Conservation (phyloP, 139 green algal species). For the Coelastrella sp. region DNA sequence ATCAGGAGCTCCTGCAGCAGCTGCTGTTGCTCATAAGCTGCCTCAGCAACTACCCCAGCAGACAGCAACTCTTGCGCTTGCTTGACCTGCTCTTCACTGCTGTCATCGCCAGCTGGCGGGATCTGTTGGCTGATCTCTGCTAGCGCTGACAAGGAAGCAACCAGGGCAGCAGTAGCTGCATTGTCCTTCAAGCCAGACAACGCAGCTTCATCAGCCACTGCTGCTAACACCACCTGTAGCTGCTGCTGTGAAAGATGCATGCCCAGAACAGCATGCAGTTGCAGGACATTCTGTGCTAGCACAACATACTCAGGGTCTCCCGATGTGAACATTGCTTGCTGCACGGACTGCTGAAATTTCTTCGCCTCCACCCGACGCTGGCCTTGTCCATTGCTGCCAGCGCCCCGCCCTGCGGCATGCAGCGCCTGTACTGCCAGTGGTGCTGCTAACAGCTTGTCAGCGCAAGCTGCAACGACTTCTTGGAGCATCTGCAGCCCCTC, state of each 20-base stretch:
- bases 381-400: too few relatives aligned
- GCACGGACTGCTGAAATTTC: too few relatives aligned
- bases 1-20: constrained; percentile 39
- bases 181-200: constrained; percentile 1
- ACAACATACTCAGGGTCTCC: neutral
- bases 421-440: neutral
- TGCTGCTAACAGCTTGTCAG: constrained; percentile 2
- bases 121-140: neutral
- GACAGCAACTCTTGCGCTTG: neutral
- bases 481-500: constrained; percentile 13
- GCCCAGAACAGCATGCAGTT: constrained; percentile 20
- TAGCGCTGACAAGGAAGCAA: constrained; percentile 3
- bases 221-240: constrained; percentile 1
- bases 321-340: neutral
- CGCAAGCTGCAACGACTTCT: constrained; percentile 17
- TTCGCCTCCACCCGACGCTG: too few relatives aligned
- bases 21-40: neutral
- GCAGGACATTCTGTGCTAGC: constrained; percentile 23
- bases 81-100: neutral
- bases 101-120: neutral
- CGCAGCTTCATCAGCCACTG: neutral
- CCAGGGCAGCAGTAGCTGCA: constrained; percentile 11
- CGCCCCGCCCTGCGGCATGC: neutral
- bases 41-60: neutral
- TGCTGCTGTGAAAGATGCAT: neutral